Evolutionary conservation across 441 rosid species (phyloP).

Genomic region (Viola pubescens): DNA sequence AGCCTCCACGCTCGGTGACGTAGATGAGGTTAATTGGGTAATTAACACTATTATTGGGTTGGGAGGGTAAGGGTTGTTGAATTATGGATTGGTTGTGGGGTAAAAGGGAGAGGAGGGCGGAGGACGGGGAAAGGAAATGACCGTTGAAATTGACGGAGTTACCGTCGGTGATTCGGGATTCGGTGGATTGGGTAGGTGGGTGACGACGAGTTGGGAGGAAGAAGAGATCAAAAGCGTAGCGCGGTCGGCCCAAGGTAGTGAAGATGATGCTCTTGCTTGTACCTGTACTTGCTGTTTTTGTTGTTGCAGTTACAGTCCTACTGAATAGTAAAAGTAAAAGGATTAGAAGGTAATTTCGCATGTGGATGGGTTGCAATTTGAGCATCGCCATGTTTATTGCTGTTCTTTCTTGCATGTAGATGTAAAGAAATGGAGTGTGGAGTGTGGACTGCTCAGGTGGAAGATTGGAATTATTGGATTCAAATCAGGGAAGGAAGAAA

Average conservation of each 20-base stretch:
- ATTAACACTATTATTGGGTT: not conserved
- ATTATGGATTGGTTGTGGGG: conserved; percentile 26
- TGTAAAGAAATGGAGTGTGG: too few relatives aligned
- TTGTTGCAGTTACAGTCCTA: not conserved
- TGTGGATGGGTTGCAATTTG: not conserved
- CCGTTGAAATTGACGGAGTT: conserved; percentile 73
- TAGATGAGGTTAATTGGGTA: conserved; percentile 42
- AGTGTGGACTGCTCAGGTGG: too few relatives aligned
- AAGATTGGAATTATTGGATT: too few relatives aligned
- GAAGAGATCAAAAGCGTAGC: conserved; percentile 66
- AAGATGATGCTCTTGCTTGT: conserved; percentile 43
- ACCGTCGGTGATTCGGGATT: conserved; percentile 63
- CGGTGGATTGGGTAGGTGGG: conserved; percentile 29
- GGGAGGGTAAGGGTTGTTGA: conserved; percentile 10
- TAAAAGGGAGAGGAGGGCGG: conserved; percentile 36
- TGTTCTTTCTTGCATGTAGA: too few relatives aligned
- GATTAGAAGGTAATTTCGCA: conserved; percentile 5
- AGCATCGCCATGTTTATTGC: too few relatives aligned
- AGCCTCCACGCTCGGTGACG: conserved; percentile 67
- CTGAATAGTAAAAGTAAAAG: conserved; percentile 7
- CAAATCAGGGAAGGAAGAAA: too few relatives aligned
- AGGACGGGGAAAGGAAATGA: conserved; percentile 47
- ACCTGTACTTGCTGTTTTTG: conserved; percentile 13
- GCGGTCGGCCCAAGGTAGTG: conserved; percentile 53
- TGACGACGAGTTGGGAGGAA: conserved; percentile 31